Base-by-base conservation (phyloP, 352 stramenopile genomes). In the Pythium chondricola region DNA sequence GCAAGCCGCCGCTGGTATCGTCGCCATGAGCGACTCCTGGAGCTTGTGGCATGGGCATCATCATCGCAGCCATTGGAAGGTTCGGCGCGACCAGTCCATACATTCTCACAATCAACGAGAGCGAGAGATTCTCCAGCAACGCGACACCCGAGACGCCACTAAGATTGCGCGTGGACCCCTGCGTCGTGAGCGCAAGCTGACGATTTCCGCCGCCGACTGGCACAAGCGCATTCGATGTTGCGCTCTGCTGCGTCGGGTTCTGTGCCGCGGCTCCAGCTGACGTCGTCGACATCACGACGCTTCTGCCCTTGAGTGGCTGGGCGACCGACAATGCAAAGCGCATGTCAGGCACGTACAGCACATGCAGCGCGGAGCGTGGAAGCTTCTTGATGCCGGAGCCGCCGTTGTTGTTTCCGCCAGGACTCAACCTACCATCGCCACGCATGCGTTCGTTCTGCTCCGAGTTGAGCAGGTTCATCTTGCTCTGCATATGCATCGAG, bases 401-500 rank as follows among this genome's bases (percentile, higher is more conserved):
- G 32, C 40, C 51, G 37, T 6, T 13, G 7, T 22, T 8, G n/a
- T n/a, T n/a, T n/a, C n/a, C n/a, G n/a, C 30, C 25, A 1, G 48
- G 36, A 41, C 43, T 56, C 14, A 41, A 48, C 24, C 48, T 32
- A 13, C 43, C 44, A 14, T 67, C 59, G 9, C 26, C 49, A 36
- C 67, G 73, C 67, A 92, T 83, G 24, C 77, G 63, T 4, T 72
- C 77, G 20, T 64, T 67, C 60, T 94, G 83, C 52, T 95, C 83
- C 0, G 74, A 88, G 25, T 89, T 77, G 8, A 77, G 74, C 30
- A 93, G 65, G 56, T 95, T 73, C 56, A 95, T 75, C 47, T 93
- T 95, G 44, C 73, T 92, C n/a, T 74, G 71, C 83, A 95, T 93
- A 49, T 95, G 83, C 69, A 86, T 90, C 31, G 83, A 95, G 4